A percentile compares a stretch with the other conserved stretches of the same genome.
These are phyloP conservation scores for Paraurostyla sp. DNA, from an alignment of 73 alveolate genomes.

Conservation along the genomic window DNA sequence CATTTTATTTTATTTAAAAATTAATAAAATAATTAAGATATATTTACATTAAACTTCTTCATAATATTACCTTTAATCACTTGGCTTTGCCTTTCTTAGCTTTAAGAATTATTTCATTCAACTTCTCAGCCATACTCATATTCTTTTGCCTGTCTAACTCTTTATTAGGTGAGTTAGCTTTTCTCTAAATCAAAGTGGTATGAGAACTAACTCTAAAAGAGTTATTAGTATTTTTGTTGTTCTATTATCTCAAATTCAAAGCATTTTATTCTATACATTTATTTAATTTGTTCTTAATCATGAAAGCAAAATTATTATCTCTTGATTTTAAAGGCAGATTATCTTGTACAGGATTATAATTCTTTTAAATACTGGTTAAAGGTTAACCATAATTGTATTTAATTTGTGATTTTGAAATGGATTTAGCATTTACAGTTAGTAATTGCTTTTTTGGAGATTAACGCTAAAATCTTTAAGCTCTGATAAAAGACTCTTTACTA, in stretches of 20 bases:
- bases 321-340: no score
- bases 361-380: neutral
- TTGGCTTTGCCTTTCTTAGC: neutral
- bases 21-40: neutral
- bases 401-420: no score
- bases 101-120: neutral
- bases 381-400: no score
- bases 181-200: neutral
- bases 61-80: neutral
- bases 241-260: neutral
- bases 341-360: neutral
- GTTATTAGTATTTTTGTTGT: neutral
- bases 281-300: neutral
- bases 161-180: neutral
- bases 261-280: neutral
- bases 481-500: no score
- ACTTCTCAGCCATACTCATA: constrained; percentile 1
- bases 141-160: neutral
- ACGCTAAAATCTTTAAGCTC: no score
- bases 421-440: no score
- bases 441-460: no score
- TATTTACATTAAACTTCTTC: neutral
- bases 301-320: neutral
- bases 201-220: neutral
- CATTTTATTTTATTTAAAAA: constrained; percentile 32